These are phyloP conservation scores for Pseudophaeomoniella oleicola DNA, from an alignment of 2,329 filamentous ascomycete genomes.

Conservation along the genomic window DNA sequence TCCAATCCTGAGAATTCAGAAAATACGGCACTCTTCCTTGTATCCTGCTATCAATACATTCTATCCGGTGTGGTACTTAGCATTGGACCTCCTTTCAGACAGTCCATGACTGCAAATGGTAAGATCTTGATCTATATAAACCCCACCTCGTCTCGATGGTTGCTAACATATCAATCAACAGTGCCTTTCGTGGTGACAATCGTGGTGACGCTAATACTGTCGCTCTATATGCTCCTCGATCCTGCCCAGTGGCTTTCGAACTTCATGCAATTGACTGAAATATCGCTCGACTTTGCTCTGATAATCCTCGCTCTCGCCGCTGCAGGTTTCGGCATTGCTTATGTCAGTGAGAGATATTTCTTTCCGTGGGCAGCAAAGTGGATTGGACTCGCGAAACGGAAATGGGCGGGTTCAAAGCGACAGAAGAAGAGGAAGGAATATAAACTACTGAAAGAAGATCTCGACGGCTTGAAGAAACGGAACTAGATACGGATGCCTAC, in stretches of 20 bases:
- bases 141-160: not conserved
- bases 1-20: conserved; percentile 83
- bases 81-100: conserved; percentile 80
- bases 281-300: conserved; percentile 57
- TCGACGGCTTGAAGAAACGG: too few relatives aligned
- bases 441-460: conserved; percentile 59
- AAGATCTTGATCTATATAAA: conserved; percentile 20
- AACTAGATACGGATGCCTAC: too few relatives aligned
- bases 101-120: conserved; percentile 68
- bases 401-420: conserved; percentile 36
- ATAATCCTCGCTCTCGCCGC: conserved; percentile 58
- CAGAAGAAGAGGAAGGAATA: conserved; percentile 76
- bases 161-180: conserved; percentile 20
- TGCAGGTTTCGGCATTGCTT: conserved; percentile 54
- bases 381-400: conserved; percentile 47
- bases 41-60: conserved; percentile 91
- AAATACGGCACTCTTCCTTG: conserved; percentile 79
- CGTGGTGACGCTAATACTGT: conserved; percentile 48
- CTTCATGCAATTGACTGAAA: conserved; percentile 74
- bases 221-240: conserved; percentile 65
- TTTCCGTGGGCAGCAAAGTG: conserved; percentile 54
- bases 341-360: conserved; percentile 55
- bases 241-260: conserved; percentile 54
- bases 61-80: conserved; percentile 78
- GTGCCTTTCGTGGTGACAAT: conserved; percentile 78